A percentile compares a stretch with the other conserved stretches of the same genome.
Conservation (phyloP, 805 yeast genomes). For the Starmerella kuoi region DNA sequence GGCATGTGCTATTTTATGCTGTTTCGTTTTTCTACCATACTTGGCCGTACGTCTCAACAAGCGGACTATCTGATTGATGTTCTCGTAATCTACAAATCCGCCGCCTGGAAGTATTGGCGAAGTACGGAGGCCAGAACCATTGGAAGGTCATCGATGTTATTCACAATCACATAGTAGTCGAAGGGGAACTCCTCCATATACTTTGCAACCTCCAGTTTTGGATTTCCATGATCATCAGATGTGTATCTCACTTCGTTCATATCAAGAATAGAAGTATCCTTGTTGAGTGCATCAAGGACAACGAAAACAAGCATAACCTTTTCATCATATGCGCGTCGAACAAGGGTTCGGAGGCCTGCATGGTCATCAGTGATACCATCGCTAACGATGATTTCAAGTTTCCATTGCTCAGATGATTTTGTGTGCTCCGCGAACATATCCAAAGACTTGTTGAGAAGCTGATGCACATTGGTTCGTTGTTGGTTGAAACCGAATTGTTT, state of each 20-base stretch:
- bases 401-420: conserved; percentile 57
- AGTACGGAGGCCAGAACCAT: conserved; percentile 78
- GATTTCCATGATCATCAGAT: conserved; percentile 50
- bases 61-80: no score
- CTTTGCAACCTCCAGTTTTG: conserved; percentile 63
- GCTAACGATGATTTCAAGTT: conserved; percentile 77
- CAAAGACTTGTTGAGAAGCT: conserved; percentile 59
- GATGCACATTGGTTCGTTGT: conserved; percentile 69
- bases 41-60: no score
- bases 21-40: no score
- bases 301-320: conserved; percentile 92
- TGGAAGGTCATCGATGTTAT: conserved; percentile 79
- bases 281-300: conserved; percentile 75
- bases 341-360: conserved; percentile 64
- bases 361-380: conserved; percentile 98
- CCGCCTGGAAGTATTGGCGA: conserved; percentile 65
- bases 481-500: conserved; percentile 87
- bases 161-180: conserved; percentile 89
- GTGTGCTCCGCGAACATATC: conserved; percentile 55
- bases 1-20: no score
- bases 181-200: conserved; percentile 93
- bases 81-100: conserved; percentile 5
- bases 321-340: conserved; percentile 82
- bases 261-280: conserved; percentile 63
- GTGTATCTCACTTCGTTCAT: conserved; percentile 85